These are phyloP conservation scores for Torulaspora gathmanii DNA, from an alignment of 805 yeast genomes.

Conservation along the genomic window DNA sequence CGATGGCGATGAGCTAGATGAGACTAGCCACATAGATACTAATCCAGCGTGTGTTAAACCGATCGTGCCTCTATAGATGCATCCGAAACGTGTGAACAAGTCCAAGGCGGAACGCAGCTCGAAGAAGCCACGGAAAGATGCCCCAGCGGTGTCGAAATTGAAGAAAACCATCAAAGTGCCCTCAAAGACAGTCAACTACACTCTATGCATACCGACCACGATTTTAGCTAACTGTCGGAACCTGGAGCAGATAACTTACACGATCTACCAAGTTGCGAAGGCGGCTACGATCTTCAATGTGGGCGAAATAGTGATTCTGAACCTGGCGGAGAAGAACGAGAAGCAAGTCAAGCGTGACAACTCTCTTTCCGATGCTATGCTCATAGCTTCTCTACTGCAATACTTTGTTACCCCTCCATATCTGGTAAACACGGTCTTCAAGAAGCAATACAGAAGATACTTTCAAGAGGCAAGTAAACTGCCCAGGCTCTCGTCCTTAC, in stretches of 20 bases:
- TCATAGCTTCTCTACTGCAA: slow-evolving; percentile 68
- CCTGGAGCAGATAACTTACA: slow-evolving; percentile 66
- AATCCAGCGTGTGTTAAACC: no score
- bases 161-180: slow-evolving; percentile 19
- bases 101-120: not conserved
- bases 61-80: not conserved
- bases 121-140: slow-evolving; percentile 1
- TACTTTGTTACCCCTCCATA: slow-evolving; percentile 84
- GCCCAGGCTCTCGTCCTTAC: slow-evolving; percentile 69
- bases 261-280: slow-evolving; percentile 75
- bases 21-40: not conserved
- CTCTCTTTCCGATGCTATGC: slow-evolving; percentile 39
- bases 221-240: slow-evolving; percentile 57
- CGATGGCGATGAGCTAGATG: slow-evolving; percentile 3
- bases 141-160: slow-evolving; percentile 9
- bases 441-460: slow-evolving; percentile 41
- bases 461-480: slow-evolving; percentile 61
- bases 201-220: slow-evolving; percentile 72
- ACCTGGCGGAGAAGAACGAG: slow-evolving; percentile 36
- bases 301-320: slow-evolving; percentile 68
- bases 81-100: slow-evolving; percentile 4
- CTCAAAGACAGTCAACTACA: slow-evolving; percentile 36
- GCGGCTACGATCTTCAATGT: slow-evolving; percentile 66
- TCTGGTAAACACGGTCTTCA: slow-evolving; percentile 60
- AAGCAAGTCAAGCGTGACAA: slow-evolving; percentile 13